Conservation (phyloP, 2,329 filamentous ascomycete genomes). For the Calonectria hawksworthii region DNA sequence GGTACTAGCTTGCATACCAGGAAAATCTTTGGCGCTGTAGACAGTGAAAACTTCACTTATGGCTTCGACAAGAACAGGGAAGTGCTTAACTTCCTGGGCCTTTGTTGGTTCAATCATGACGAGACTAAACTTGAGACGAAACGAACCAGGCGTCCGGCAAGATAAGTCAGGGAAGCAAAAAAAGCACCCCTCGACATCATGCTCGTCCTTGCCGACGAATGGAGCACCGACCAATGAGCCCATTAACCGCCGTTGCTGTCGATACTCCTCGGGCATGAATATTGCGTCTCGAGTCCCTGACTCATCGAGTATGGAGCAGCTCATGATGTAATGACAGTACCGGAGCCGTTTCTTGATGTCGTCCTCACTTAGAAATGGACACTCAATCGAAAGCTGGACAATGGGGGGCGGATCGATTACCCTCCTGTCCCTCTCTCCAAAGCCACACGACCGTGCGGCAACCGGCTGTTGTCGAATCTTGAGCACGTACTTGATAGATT, state of each 20-base stretch:
- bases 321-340: constrained; percentile 78
- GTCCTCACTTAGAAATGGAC: constrained; percentile 66
- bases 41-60: constrained; percentile 83
- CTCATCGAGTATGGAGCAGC: constrained; percentile 83
- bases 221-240: constrained; percentile 83
- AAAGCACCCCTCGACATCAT: constrained; percentile 81
- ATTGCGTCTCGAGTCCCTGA: constrained; percentile 77
- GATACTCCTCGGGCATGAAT: constrained; percentile 78
- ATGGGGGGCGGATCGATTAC: constrained; percentile 90
- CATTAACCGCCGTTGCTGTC: constrained; percentile 83
- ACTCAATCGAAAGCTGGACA: constrained; percentile 78
- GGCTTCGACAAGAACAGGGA: constrained; percentile 64
- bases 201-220: constrained; percentile 82
- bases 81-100: constrained; percentile 61
- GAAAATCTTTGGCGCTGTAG: constrained; percentile 88
- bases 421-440: constrained; percentile 84
- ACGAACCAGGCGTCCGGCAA: constrained; percentile 82
- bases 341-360: constrained; percentile 67
- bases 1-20: constrained; percentile 85
- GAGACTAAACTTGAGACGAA: constrained; percentile 80
- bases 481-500: constrained; percentile 47
- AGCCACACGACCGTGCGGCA: constrained; percentile 84
- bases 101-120: constrained; percentile 77
- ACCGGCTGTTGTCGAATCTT: constrained; percentile 81
- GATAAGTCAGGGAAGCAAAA: constrained; percentile 89